Percentiles rank a stretch among this genome's conserved stretches.
Evolutionary conservation across 352 stramenopile genomes (phyloP).

Genomic region (Globisporangium orthogonon): DNA sequence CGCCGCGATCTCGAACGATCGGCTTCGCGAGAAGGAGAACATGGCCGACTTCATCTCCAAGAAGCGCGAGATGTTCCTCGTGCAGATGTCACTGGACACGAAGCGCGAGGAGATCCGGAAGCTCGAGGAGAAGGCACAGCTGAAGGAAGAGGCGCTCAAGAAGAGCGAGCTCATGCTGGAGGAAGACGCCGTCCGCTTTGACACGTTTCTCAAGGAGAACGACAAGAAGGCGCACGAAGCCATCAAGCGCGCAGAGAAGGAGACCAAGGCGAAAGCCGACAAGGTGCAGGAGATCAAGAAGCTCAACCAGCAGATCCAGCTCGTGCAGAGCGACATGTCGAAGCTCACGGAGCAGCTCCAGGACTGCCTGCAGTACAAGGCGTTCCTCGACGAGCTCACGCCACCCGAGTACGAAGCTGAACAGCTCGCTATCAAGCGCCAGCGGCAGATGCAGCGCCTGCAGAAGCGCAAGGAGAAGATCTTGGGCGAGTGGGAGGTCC

Average conservation of each 20-base stretch:
- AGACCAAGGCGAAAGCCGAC: slow-evolving; percentile 92
- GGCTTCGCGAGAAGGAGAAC: slow-evolving; percentile 91
- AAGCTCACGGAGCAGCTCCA: slow-evolving; percentile 93
- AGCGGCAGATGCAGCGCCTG: slow-evolving; percentile 49
- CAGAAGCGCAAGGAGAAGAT: slow-evolving; percentile 71
- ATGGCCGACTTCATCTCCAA: slow-evolving; percentile 95
- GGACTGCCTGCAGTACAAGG: slow-evolving; percentile 92
- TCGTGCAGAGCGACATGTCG: slow-evolving; percentile 91
- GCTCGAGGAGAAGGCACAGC: slow-evolving; percentile 93
- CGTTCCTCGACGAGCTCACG: slow-evolving; percentile 91
- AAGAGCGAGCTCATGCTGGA: slow-evolving; percentile 95
- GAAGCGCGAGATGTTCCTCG: slow-evolving; percentile 96
- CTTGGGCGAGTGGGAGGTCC: slow-evolving; percentile 56
- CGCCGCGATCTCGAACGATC: slow-evolving; percentile 75
- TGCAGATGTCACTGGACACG: slow-evolving; percentile 94
- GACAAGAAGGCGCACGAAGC: slow-evolving; percentile 96
- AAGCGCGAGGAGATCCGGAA: slow-evolving; percentile 96
- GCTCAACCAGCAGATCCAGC: slow-evolving; percentile 93
- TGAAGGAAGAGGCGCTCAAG: slow-evolving; percentile 93
- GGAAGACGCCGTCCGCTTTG: slow-evolving; percentile 93
- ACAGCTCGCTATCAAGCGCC: slow-evolving; percentile 68
- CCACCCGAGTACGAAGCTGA: slow-evolving; percentile 81
- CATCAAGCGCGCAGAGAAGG: slow-evolving; percentile 92
- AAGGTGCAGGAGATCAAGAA: slow-evolving; percentile 95
- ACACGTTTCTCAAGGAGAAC: slow-evolving; percentile 97